Evolutionary conservation across 2,329 filamentous ascomycete species (phyloP).

Genomic region (Metarhizium album): DNA sequence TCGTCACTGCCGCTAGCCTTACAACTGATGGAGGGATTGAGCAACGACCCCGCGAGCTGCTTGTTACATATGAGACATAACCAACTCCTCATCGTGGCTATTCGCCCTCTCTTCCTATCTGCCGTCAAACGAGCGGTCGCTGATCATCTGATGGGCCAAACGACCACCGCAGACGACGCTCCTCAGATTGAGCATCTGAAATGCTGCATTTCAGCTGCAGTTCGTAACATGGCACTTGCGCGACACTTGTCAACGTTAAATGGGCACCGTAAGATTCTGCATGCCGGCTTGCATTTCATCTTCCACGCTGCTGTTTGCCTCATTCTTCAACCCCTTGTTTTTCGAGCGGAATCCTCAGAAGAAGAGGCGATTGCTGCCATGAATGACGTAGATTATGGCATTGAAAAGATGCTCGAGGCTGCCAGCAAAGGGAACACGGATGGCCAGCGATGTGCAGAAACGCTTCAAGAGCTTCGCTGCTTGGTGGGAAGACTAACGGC

Average conservation of each 20-base stretch:
- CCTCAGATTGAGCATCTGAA: constrained; percentile 20
- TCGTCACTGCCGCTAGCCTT: constrained; percentile 26
- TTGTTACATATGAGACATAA: constrained; percentile 40
- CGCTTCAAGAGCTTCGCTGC: constrained; percentile 26
- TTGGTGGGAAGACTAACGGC: constrained; percentile 25
- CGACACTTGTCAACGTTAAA: constrained; percentile 27
- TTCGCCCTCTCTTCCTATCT: constrained; percentile 36
- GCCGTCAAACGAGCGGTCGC: constrained; percentile 36
- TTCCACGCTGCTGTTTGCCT: constrained; percentile 40
- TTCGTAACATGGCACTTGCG: constrained; percentile 34
- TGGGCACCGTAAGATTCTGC: constrained; percentile 28
- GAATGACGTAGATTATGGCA: constrained; percentile 28
- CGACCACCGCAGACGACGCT: constrained; percentile 13
- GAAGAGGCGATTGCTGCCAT: constrained; percentile 12
- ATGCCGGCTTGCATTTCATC: constrained; percentile 35
- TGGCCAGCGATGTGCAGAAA: constrained; percentile 25
- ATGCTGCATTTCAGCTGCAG: constrained; percentile 32
- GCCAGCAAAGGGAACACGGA: constrained; percentile 27
- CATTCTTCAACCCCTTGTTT: constrained; percentile 33
- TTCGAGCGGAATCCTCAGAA: constrained; percentile 14
- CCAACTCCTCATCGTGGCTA: constrained; percentile 36
- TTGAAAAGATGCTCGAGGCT: constrained; percentile 30
- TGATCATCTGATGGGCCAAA: constrained; percentile 24
- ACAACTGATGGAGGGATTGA: constrained; percentile 24
- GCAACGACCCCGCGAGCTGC: constrained; percentile 31